Evolutionary conservation across 441 rosid genomes (phyloP), one percentile per base, ranked within the genome.

Genomic region (Bocquillonia castaneifolia): DNA sequence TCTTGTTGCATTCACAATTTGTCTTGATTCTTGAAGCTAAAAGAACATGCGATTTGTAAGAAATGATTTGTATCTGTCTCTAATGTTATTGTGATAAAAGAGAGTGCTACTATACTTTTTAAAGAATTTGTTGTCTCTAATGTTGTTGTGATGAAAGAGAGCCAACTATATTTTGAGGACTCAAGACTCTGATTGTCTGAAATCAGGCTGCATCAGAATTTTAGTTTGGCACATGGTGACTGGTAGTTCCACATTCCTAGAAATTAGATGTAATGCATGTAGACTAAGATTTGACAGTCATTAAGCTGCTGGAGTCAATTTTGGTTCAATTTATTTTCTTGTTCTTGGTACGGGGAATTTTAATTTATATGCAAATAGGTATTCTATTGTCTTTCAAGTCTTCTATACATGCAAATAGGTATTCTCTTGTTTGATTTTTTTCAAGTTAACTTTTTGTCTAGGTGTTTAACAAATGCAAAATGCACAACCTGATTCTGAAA

Each of bases 1-100:
- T n/a, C n/a, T n/a, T n/a, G n/a, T n/a, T n/a, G n/a, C n/a, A n/a
- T n/a, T n/a, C n/a, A n/a, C n/a, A n/a, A n/a, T n/a, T n/a, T n/a
- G n/a, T n/a, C n/a, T n/a, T n/a, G n/a, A n/a, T n/a, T 36, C 10
- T 48, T 34, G 57, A 64, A 50, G 68, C 44, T 32, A 34, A 31
- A 52, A 17, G 60, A 39, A 60, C 20, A 22, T 23, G 13, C n/a
- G 5, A 23, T 25, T 10, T 40, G 12, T 39, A 29, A 39, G 39
- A 40, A 1, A 3, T 40, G 37, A 39, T 37, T 25, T 37, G 51
- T 18, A n/a, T n/a, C 17, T 66, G 14, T 37, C 6, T 66, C 6
- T 20, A 9, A 47, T 65, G 12, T 42, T 20, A 26, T 3, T 59
- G 28, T 39, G 64, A 44, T 42, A 2, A 25, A 66, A 34, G 37